Conservation (phyloP, 768 basidiomycete species). For the Gautieria morchelliformis region DNA sequence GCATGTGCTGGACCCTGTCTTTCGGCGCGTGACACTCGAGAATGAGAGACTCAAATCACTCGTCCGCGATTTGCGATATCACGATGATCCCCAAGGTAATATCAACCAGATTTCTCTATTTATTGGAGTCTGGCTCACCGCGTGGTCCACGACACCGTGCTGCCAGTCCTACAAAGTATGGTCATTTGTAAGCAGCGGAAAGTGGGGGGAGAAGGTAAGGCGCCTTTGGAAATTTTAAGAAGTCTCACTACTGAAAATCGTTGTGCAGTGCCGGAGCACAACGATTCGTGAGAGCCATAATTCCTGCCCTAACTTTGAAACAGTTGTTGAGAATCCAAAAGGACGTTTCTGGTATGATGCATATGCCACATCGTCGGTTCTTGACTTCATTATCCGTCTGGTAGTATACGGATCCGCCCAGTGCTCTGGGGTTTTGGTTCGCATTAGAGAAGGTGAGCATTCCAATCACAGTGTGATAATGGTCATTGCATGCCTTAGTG, state of each 20-base stretch:
- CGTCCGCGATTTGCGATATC: slow-evolving; percentile 71
- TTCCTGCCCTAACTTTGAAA: neutral
- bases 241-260: neutral
- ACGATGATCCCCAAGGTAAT: slow-evolving; percentile 76
- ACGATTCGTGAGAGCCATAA: slow-evolving; percentile 66
- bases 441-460: slow-evolving; percentile 56
- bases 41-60: slow-evolving; percentile 61
- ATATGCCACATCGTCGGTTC: neutral
- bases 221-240: no score
- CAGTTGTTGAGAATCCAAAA: slow-evolving; percentile 17
- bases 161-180: slow-evolving; percentile 81
- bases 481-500: slow-evolving; percentile 31
- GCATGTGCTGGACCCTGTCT: slow-evolving; percentile 77
- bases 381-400: slow-evolving; percentile 8
- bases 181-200: slow-evolving; percentile 90
- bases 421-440: slow-evolving; percentile 95
- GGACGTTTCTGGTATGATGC: slow-evolving; percentile 60
- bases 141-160: neutral
- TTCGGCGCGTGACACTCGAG: slow-evolving; percentile 70
- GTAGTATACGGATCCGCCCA: slow-evolving; percentile 86
- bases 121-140: neutral
- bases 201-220: slow-evolving; percentile 83
- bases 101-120: neutral
- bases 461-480: neutral
- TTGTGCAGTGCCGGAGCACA: slow-evolving; percentile 74